Evolutionary conservation across 2,329 filamentous ascomycete species (phyloP).

Genomic region (Emericellopsis cladophorae): DNA sequence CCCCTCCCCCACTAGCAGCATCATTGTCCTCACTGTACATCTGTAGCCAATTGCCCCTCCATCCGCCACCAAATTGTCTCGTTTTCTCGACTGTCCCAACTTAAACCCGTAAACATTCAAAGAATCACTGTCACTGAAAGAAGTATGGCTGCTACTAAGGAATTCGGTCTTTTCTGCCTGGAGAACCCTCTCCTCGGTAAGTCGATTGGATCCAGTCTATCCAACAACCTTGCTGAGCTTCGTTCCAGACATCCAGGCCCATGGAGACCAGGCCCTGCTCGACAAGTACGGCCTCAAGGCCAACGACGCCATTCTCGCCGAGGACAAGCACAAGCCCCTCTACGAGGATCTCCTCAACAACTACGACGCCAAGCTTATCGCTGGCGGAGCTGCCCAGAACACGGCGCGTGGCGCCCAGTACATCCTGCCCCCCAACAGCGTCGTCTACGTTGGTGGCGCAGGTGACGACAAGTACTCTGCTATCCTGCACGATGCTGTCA

Average conservation of each 20-base stretch:
- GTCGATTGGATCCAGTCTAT: slow-evolving; percentile 12
- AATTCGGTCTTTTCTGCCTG: slow-evolving; percentile 81
- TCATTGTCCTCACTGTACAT: neutral
- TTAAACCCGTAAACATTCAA: slow-evolving; percentile 7
- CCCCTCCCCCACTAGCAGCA: neutral
- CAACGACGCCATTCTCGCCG: slow-evolving; percentile 95
- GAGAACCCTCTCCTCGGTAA: slow-evolving; percentile 95
- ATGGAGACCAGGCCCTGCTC: slow-evolving; percentile 71
- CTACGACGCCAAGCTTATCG: slow-evolving; percentile 86
- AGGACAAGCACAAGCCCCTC: slow-evolving; percentile 77
- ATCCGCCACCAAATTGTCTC: slow-evolving; percentile 1
- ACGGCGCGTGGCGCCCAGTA: slow-evolving; percentile 94
- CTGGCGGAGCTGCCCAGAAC: slow-evolving; percentile 95
- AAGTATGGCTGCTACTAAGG: slow-evolving; percentile 61
- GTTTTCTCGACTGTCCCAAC: slow-evolving; percentile 6
- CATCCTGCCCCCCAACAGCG: slow-evolving; percentile 78
- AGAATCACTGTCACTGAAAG: slow-evolving; percentile 6
- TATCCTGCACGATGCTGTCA: slow-evolving; percentile 74
- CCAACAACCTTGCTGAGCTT: neutral
- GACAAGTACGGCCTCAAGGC: slow-evolving; percentile 88
- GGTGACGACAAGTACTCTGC: slow-evolving; percentile 94
- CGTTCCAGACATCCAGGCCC: slow-evolving; percentile 68
- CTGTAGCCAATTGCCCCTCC: neutral
- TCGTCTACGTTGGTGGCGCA: slow-evolving; percentile 87
- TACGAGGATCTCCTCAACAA: slow-evolving; percentile 92